These are phyloP conservation scores for Clitocybe nebularis DNA, from an alignment of 1,284 basidiomycete genomes.

Conservation along the genomic window DNA sequence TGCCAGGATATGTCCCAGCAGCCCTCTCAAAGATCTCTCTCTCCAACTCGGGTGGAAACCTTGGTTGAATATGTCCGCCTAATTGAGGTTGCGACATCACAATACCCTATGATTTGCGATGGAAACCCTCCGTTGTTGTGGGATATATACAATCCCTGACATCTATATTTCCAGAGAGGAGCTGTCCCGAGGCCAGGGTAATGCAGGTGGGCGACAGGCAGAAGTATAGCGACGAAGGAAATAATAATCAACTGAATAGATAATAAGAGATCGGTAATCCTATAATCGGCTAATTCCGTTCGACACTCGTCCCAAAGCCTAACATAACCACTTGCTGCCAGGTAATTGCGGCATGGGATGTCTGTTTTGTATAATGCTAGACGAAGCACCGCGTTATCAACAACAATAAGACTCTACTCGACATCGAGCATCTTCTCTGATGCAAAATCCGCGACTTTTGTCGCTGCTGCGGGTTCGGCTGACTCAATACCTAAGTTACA, in stretches of 20 bases:
- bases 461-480: constrained; percentile 37
- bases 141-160: neutral
- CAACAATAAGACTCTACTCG: constrained; percentile 5
- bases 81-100: neutral
- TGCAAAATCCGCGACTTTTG: constrained; percentile 38
- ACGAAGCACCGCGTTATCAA: constrained; percentile 1
- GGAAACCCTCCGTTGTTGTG: too few species aligned
- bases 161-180: neutral
- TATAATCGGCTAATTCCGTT: neutral
- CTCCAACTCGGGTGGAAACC: constrained; percentile 18
- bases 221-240: neutral
- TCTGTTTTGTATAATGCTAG: too few species aligned
- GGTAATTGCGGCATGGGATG: too few species aligned
- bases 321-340: constrained; percentile 4
- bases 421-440: constrained; percentile 29
- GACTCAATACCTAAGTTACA: constrained; percentile 39
- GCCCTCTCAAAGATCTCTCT: constrained; percentile 17
- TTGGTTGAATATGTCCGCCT: constrained; percentile 5
- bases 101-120: too few species aligned
- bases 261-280: neutral
- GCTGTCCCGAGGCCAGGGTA: too few species aligned
- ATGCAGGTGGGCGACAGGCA: neutral
- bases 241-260: neutral
- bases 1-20: constrained; percentile 11
- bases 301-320: constrained; percentile 6